These are phyloP conservation scores for Hansfordia pulvinata DNA, from an alignment of 2,329 filamentous ascomycete species.

Conservation along the genomic window DNA sequence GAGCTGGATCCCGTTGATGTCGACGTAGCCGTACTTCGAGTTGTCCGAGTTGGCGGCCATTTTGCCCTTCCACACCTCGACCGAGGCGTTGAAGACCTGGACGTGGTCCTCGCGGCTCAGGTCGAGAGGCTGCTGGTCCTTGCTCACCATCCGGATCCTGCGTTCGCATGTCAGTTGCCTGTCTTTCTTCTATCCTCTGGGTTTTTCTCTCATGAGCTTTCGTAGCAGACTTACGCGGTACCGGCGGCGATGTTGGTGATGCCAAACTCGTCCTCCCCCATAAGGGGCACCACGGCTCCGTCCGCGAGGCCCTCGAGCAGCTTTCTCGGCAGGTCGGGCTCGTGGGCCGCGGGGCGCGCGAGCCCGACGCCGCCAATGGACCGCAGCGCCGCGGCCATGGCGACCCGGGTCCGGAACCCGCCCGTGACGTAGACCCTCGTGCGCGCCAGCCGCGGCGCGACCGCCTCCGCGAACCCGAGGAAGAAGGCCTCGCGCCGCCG, in stretches of 20 bases:
- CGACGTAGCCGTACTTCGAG: constrained; percentile 16
- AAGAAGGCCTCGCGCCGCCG: constrained; percentile 53
- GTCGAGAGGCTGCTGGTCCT: constrained; percentile 17
- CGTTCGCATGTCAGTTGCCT: constrained; percentile 1
- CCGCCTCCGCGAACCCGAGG: constrained; percentile 46
- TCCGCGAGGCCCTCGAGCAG: constrained; percentile 24
- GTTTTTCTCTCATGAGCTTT: too few species aligned
- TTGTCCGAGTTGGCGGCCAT: constrained; percentile 17
- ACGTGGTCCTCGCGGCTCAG: constrained; percentile 16
- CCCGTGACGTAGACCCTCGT: constrained; percentile 47
- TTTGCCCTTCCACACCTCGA: constrained; percentile 15
- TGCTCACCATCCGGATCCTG: constrained; percentile 18
- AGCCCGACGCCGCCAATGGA: constrained; percentile 47
- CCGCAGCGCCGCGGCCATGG: constrained; percentile 43
- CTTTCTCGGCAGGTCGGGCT: constrained; percentile 16
- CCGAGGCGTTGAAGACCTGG: constrained; percentile 13
- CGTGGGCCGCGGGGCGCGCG: constrained; percentile 21
- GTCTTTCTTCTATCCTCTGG: neutral
- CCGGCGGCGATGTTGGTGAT: constrained; percentile 14
- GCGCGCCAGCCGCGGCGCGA: constrained; percentile 27
- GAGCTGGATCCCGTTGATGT: constrained; percentile 17
- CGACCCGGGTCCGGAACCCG: constrained; percentile 37
- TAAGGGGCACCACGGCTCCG: constrained; percentile 29
- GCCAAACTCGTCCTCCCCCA: constrained; percentile 38
- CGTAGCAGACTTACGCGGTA: constrained; percentile 14